These are phyloP conservation scores for Globisporangium nagaii DNA, from an alignment of 352 stramenopile species.

Conservation along the genomic window DNA sequence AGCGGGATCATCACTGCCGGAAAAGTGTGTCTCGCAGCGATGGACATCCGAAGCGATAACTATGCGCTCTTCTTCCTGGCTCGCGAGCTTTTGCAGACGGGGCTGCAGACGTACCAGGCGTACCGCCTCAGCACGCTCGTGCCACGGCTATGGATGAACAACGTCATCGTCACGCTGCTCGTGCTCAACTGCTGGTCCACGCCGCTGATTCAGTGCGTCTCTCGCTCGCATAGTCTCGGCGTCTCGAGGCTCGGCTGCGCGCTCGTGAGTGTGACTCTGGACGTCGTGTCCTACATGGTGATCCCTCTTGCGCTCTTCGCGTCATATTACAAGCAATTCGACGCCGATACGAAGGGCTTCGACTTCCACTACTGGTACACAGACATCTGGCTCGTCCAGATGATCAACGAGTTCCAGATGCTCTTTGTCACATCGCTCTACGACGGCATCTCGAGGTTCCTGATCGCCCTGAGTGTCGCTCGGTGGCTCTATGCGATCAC, in stretches of 20 bases:
- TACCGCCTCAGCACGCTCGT: conserved; percentile 25
- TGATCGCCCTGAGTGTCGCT: conserved; percentile 25
- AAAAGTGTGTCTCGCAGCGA: too few relatives aligned
- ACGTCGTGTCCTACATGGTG: conserved; percentile 21
- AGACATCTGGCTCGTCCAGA: conserved; percentile 24
- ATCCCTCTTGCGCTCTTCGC: conserved; percentile 18
- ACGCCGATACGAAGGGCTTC: conserved; percentile 11
- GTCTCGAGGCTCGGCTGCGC: background rate
- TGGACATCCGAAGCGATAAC: conserved; percentile 16
- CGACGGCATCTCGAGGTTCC: conserved; percentile 17
- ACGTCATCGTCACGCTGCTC: conserved; percentile 24
- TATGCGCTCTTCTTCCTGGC: conserved; percentile 21
- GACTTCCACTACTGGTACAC: conserved; percentile 19
- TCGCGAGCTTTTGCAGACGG: conserved; percentile 19
- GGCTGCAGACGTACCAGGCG: conserved; percentile 23
- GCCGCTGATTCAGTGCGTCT: background rate
- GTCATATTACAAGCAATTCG: conserved; percentile 17
- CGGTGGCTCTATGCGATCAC: conserved; percentile 21
- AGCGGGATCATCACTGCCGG: too few relatives aligned
- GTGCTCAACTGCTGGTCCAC: conserved; percentile 30
- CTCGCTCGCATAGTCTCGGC: background rate
- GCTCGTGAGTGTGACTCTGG: conserved; percentile 23
- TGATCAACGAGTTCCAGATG: conserved; percentile 28
- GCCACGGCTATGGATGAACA: conserved; percentile 27
- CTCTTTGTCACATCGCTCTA: conserved; percentile 23